Base-by-base conservation (phyloP, 2,329 filamentous ascomycete species). In the Thielaviopsis musarum region DNA sequence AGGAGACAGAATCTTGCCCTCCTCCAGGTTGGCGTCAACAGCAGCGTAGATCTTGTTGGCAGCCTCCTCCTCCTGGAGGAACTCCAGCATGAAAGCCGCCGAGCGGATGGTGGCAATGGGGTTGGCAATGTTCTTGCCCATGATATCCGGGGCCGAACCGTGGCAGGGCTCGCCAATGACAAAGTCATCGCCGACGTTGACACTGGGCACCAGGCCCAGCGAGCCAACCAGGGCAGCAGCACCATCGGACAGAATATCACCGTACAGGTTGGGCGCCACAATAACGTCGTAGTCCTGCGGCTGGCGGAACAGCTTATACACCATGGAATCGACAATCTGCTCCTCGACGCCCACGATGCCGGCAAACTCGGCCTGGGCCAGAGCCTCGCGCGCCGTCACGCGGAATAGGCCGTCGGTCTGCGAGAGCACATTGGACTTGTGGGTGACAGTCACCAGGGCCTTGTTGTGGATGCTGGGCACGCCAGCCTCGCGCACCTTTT, bases 261-360 rank as follows among this genome's bases (percentile, higher is more conserved):
- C 93, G 74, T 98, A 97, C 63, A 98, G 80, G 75, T 97, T 97
- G 57, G 91, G 93, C 9, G 91, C 93, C 54, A 98, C 93, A 66
- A 98, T 95, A 65, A 97, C 91, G 71, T 98, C 93, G 82, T 97
- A 98, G 69, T 85, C 86, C 68, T 85, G 80, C 52, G 93, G 93
- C 74, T 97, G 89, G 63, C 91, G 88, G 83, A 97, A 97, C 60
- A 98, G 86, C 78, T 97, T 97, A 82, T 97, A 97, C 61, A 97
- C 90, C 93, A 98, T 98, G 63, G 86, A 91, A 74, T 98, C 93
- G 64, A 98, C 91, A 66, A 98, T 98, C 76, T 98, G 93, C 78
- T 97, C 93, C 73, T 97, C 93, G 59, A 96, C 78, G 51, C 74
- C 74, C 58, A 95, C 75, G 17, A 45, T n/a, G 56, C 72, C 73